A percentile compares a stretch with the other conserved stretches of the same genome.
Conservation (phyloP, 371 early-diverging fungal species). For the Fennellomyces sp. region DNA sequence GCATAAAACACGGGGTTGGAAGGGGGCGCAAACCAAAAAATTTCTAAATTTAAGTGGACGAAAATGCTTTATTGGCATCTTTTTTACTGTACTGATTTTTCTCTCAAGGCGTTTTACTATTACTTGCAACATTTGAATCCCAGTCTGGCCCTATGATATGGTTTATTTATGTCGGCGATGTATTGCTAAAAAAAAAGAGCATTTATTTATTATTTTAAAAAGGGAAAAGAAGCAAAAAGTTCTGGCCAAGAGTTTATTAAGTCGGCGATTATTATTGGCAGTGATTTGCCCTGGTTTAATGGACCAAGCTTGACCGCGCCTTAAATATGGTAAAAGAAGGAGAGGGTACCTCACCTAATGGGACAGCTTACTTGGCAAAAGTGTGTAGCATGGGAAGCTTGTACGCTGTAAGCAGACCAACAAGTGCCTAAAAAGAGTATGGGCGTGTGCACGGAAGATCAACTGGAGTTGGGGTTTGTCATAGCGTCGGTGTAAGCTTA, state of each 20-base stretch:
- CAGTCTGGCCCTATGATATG: no score
- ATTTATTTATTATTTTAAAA: neutral
- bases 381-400: neutral
- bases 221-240: no score
- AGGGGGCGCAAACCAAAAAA: no score
- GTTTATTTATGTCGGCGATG: neutral
- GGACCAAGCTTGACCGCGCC: no score
- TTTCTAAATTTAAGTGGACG: neutral
- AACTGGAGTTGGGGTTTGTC: neutral
- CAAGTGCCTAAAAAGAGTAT: neutral
- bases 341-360: neutral
- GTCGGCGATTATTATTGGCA: slow-evolving; percentile 3
- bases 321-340: neutral
- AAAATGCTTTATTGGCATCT: no score
- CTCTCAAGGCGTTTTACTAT: no score
- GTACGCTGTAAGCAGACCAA: neutral
- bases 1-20: slow-evolving; percentile 1
- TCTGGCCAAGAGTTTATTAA: neutral
- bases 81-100: no score
- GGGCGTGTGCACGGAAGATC: slow-evolving; percentile 1
- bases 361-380: neutral
- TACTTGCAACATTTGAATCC: no score
- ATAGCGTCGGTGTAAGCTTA: neutral
- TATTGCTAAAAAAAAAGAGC: neutral
- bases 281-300: no score